Base-by-base conservation (phyloP, 1,284 basidiomycete genomes). In the Melampsora occidentalis region DNA sequence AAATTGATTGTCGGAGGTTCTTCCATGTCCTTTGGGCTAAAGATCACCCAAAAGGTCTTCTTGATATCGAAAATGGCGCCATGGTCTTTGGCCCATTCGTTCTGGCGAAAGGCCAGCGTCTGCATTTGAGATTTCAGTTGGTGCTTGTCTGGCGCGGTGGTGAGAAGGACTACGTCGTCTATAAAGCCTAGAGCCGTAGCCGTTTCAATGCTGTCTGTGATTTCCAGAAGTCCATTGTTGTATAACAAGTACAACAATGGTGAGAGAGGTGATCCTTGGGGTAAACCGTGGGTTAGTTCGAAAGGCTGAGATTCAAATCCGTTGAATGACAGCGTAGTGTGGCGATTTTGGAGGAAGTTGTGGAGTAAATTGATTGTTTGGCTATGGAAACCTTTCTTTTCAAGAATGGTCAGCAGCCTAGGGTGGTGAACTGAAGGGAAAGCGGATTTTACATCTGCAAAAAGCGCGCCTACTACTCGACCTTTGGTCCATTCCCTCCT, bases 241-340 rank as follows among this genome's bases (percentile, higher is more conserved):
- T 70, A 61, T 12, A 70, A 20, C 9, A 61, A 10, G 25, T 70
- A 70, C 3, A 61, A 25, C 20, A 49, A n/a, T 1, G 53, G 46
- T n/a, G 35, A 70, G n/a, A 70, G 69, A 7, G 69, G 69, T 48
- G 69, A 70, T 22, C 69, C 51, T 70, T 70, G 69, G 5, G 69
- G 69, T 4, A 70, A n/a, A n/a, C n/a, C n/a, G n/a, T n/a, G 53
- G 28, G 49, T 22, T 10, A 69, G 35, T 20, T 12, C 6, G 53
- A 59, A 70, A 5, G 18, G 25, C 5, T 22, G 25, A 1, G 69
- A 70, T 16, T 25, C 31, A 33, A 33, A 61, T 39, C 42, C 28
- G 14, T 31, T 35, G 5, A 70, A 25, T 5, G 22, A 42, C 18
- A 70, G 33, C 12, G 14, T 22, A 14, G 69, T 70, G 18, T 46